Base-by-base conservation (phyloP, 495 filamentous ascomycete species). In the Geopyxis carbonaria region DNA sequence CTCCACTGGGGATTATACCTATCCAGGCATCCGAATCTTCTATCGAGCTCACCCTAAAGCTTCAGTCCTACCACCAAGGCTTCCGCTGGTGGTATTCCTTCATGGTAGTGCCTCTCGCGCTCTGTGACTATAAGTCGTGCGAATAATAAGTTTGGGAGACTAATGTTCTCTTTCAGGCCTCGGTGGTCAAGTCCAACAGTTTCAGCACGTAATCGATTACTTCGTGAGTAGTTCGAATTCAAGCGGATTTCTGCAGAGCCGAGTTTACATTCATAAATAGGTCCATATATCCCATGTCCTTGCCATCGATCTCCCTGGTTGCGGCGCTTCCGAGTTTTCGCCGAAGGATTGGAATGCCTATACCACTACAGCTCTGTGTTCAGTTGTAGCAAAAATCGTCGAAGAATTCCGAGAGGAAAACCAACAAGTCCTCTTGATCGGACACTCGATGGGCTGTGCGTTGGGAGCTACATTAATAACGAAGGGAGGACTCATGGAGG, bases 41-140 rank as follows among this genome's bases (percentile, higher is more conserved):
- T 82, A 77, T 59, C 66, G 76, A 29, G 72, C 70, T 18, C 87
- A 93, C 59, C 74, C 77, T 6, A 79, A 93, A 52, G 70, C 73
- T 22, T 69, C 75, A 43, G 76, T 82, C 50, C 69, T 94, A 2
- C 78, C 81, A 0, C 64, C 67, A 4, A 74, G 82, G 1, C 58
- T 92, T n/a, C 83, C 87, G 7, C 61, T 93, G 6, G 59, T 94
- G 4, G 87, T 93, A 19, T 92, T 92, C 56, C 66, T 93, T 38
- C 87, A 94, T 53, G 87, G 87, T 10, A 52, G 11, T 38, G 39
- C n/a, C 15, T 15, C 32, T 24, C n/a, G 25, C 18, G 1, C 18
- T 44, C 28, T 23, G 11, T 20, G 28, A n/a, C 9, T 15, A 6
- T 14, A 5, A 18, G 11, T 37, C 20, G 2, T 13, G 25, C 27